Conservation (phyloP, 1,284 basidiomycete genomes). For the Mrakiaceae sp. region DNA sequence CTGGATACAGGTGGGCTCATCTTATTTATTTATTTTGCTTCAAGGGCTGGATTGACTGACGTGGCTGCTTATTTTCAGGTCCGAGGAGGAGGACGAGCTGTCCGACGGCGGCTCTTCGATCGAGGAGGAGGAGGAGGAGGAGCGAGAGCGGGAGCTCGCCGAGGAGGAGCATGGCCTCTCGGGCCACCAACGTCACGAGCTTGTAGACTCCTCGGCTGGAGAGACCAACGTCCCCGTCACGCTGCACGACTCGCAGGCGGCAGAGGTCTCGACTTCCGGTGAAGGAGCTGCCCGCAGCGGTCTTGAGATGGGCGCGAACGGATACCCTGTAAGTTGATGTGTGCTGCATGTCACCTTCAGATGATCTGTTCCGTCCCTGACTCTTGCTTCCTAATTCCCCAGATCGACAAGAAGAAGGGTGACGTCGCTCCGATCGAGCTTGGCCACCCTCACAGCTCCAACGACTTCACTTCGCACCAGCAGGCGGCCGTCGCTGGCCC, state of each 20-base stretch:
- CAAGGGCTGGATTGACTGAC: conserved; percentile 5
- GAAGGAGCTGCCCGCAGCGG: conserved; percentile 24
- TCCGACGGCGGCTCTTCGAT: conserved; percentile 58
- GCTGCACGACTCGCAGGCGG: conserved; percentile 26
- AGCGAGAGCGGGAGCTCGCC: conserved; percentile 38
- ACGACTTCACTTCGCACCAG: background rate
- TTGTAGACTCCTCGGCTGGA: conserved; percentile 24
- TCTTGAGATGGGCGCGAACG: conserved; percentile 50
- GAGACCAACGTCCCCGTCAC: conserved; percentile 30
- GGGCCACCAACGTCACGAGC: conserved; percentile 32
- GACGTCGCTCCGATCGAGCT: background rate
- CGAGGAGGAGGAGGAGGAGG: conserved; percentile 58
- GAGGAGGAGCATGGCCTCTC: conserved; percentile 37
- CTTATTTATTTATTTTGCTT: conserved; percentile 2
- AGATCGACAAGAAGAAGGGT: background rate
- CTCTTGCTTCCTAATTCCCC: background rate
- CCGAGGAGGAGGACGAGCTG: conserved; percentile 55
- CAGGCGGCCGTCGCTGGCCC: background rate
- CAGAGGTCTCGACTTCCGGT: conserved; percentile 35
- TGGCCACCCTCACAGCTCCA: background rate
- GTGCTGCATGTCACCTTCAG: background rate
- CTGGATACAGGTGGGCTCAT: conserved; percentile 51
- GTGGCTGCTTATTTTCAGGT: conserved; percentile 24
- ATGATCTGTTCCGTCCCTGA: background rate
- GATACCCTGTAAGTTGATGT: conserved; percentile 52